phyloP scores from a whole-genome alignment of 768 basidiomycete genomes.

The Pleurotus salmoneostramineus region DNA sequence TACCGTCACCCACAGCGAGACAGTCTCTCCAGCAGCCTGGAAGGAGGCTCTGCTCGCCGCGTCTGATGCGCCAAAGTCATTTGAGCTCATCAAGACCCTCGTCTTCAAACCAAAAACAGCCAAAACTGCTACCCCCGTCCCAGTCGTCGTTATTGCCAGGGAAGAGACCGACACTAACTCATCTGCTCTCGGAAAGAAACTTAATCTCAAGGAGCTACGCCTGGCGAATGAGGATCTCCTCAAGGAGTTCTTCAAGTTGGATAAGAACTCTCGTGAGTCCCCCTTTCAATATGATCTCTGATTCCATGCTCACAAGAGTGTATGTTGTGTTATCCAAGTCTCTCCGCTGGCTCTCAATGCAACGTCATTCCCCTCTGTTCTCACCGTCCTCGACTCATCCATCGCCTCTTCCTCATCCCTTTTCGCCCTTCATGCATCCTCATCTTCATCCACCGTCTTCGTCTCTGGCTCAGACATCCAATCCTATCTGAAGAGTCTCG shows the following conservation, averaged over 20 bases:
- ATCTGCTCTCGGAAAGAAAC: constrained; percentile 69
- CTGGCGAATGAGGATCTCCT: constrained; percentile 85
- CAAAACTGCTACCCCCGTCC: constrained; percentile 80
- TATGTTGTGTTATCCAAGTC: constrained; percentile 38
- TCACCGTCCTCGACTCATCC: constrained; percentile 74
- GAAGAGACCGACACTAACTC: constrained; percentile 85
- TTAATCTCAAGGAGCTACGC: constrained; percentile 83
- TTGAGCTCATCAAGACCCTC: constrained; percentile 81
- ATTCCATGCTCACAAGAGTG: constrained; percentile 6
- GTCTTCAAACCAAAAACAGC: constrained; percentile 97
- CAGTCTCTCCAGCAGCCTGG: constrained; percentile 75
- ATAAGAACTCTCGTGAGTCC: constrained; percentile 84
- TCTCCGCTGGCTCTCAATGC: constrained; percentile 74
- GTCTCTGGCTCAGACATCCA: constrained; percentile 74
- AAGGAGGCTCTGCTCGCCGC: constrained; percentile 60
- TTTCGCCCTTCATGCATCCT: constrained; percentile 75
- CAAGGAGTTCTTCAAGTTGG: constrained; percentile 75
- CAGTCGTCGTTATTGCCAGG: constrained; percentile 82
- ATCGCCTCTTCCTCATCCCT: constrained; percentile 64
- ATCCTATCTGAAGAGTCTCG: constrained; percentile 67
- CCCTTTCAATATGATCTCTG: constrained; percentile 4
- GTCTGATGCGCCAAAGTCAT: constrained; percentile 48
- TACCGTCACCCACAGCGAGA: constrained; percentile 51
- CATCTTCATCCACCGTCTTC: constrained; percentile 72
- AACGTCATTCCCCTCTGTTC: constrained; percentile 62